phyloP scores from a whole-genome alignment of 768 basidiomycete species.

The Collybiopsis confluens region DNA sequence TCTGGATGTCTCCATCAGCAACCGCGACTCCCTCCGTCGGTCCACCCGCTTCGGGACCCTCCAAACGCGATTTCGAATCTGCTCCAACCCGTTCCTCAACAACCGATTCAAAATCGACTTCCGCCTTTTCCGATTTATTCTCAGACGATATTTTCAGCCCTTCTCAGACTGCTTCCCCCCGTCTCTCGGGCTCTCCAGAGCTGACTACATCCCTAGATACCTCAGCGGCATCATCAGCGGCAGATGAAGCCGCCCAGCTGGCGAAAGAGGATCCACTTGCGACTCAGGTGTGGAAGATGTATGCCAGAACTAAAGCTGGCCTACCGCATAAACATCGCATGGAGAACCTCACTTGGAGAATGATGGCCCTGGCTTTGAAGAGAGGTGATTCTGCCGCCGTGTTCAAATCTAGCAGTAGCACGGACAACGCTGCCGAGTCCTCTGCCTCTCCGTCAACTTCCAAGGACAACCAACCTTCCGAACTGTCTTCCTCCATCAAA shows the following conservation, averaged over 20 bases:
- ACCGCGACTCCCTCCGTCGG: conserved; percentile 47
- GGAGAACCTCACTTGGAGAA: conserved; percentile 97
- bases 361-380: conserved; percentile 95
- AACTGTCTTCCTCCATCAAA: neutral
- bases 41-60: conserved; percentile 32
- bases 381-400: conserved; percentile 24
- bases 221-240: conserved; percentile 43
- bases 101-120: conserved; percentile 49
- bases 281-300: conserved; percentile 97
- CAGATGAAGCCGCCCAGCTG: conserved; percentile 43
- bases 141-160: conserved; percentile 60
- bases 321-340: conserved; percentile 91
- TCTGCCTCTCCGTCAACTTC: conserved; percentile 8
- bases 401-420: conserved; percentile 45
- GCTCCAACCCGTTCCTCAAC: conserved; percentile 32
- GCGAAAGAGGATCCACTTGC: conserved; percentile 88
- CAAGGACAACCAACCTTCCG: neutral
- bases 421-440: conserved; percentile 59
- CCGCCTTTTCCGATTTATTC: conserved; percentile 67
- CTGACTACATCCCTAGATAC: conserved; percentile 31
- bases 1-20: conserved; percentile 92
- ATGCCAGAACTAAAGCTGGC: conserved; percentile 82
- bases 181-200: conserved; percentile 66
- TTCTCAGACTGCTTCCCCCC: conserved; percentile 50
- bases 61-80: conserved; percentile 33